These are phyloP conservation scores for Hanseniaspora nectarophila DNA, from an alignment of 805 yeast species.

Conservation along the genomic window DNA sequence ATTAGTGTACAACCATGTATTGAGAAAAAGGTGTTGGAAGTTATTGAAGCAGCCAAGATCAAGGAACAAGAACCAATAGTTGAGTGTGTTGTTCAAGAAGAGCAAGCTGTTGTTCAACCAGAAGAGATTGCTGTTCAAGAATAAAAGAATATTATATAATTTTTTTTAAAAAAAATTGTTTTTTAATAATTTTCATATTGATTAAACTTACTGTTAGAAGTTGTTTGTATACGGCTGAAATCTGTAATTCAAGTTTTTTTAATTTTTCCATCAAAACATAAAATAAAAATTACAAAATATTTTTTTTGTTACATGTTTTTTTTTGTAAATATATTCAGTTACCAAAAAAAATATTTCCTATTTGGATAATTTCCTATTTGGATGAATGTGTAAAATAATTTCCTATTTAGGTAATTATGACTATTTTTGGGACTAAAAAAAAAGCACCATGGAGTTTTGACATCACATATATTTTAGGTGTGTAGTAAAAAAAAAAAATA, in stretches of 20 bases:
- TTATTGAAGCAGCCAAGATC: constrained; percentile 29
- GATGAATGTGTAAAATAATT: not conserved
- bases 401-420: not conserved
- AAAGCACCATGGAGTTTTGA: no score
- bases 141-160: not conserved
- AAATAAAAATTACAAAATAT: no score
- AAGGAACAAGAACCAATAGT: not conserved
- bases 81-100: not conserved
- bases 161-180: no score
- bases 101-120: not conserved
- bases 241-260: not conserved
- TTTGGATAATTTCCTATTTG: not conserved
- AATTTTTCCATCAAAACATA: no score
- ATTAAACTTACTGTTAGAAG: not conserved
- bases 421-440: not conserved
- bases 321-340: no score
- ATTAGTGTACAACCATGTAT: constrained; percentile 33
- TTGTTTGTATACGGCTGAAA: not conserved
- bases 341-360: not conserved
- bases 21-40: constrained; percentile 35
- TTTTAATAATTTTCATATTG: not conserved
- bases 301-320: not conserved
- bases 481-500: not conserved
- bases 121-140: not conserved
- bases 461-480: no score